These are phyloP conservation scores for Yamadazyma sp. DNA, from an alignment of 805 yeast genomes.

Conservation along the genomic window DNA sequence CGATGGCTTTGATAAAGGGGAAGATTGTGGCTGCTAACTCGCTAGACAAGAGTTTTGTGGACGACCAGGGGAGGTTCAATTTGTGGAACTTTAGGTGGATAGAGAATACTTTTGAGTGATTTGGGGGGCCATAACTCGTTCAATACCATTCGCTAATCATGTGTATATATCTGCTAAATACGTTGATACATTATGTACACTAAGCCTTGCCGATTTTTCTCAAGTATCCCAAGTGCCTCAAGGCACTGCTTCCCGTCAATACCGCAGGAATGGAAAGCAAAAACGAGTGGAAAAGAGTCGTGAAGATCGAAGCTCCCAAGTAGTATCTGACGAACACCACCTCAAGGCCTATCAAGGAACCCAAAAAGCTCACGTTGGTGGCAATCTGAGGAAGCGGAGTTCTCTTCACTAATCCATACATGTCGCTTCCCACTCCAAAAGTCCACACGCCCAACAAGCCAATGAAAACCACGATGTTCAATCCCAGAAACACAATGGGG, in stretches of 20 bases:
- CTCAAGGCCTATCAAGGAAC: slow-evolving; percentile 52
- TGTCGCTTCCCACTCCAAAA: slow-evolving; percentile 18
- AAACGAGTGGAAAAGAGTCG: slow-evolving; percentile 48
- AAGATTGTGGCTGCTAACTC: slow-evolving; percentile 71
- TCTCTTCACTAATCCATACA: slow-evolving; percentile 34
- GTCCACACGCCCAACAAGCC: slow-evolving; percentile 48
- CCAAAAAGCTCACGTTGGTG: slow-evolving; percentile 46
- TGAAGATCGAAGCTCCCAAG: slow-evolving; percentile 58
- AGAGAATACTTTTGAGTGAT: slow-evolving; percentile 43
- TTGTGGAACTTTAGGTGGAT: slow-evolving; percentile 58
- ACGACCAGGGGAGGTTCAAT: slow-evolving; percentile 29
- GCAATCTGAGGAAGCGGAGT: slow-evolving; percentile 34
- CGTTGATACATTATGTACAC: no score
- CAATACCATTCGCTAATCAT: no score
- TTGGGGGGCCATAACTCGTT: no score
- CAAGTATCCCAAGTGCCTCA: slow-evolving; percentile 45
- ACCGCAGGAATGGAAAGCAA: slow-evolving; percentile 55
- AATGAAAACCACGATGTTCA: slow-evolving; percentile 41
- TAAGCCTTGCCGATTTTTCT: slow-evolving; percentile 31
- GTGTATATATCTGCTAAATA: no score
- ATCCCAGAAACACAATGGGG: slow-evolving; percentile 51
- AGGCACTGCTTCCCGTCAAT: slow-evolving; percentile 64
- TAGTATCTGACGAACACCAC: slow-evolving; percentile 56
- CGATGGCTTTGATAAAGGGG: slow-evolving; percentile 85
- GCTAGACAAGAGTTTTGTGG: slow-evolving; percentile 48